A percentile compares a stretch with the other conserved stretches of the same genome.
These are phyloP conservation scores for Naganishia cerealis DNA, from an alignment of 1,284 basidiomycete species.

Conservation along the genomic window DNA sequence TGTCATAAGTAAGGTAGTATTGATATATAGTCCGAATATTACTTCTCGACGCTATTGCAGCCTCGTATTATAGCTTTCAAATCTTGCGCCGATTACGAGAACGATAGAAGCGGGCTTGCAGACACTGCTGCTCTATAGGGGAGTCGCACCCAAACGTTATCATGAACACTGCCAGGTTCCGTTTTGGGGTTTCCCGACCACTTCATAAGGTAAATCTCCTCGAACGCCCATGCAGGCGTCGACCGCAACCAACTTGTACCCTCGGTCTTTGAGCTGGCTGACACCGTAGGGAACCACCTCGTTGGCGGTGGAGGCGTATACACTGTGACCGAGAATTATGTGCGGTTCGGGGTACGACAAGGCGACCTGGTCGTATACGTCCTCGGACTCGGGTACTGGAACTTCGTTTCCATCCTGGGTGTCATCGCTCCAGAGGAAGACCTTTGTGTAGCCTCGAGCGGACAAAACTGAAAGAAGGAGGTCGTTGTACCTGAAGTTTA, in stretches of 20 bases:
- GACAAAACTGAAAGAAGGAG: constrained; percentile 56
- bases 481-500: constrained; percentile 58
- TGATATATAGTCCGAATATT: too few species aligned
- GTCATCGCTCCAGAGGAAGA: constrained; percentile 52
- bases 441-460: constrained; percentile 54
- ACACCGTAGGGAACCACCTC: constrained; percentile 47
- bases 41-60: too few species aligned
- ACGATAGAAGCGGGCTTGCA: neutral
- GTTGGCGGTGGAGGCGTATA: constrained; percentile 34
- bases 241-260: constrained; percentile 50
- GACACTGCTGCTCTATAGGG: neutral
- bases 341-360: constrained; percentile 43
- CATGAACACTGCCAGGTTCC: constrained; percentile 4
- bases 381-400: constrained; percentile 40
- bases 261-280: constrained; percentile 40
- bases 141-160: neutral
- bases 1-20: too few species aligned
- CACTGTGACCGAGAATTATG: constrained; percentile 47
- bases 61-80: neutral
- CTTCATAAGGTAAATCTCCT: constrained; percentile 23
- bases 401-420: constrained; percentile 41
- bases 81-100: neutral
- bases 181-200: neutral
- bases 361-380: constrained; percentile 40
- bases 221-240: constrained; percentile 50